Conservation (phyloP, 2,329 filamentous ascomycete genomes). For the Zopfia rhizophila region DNA sequence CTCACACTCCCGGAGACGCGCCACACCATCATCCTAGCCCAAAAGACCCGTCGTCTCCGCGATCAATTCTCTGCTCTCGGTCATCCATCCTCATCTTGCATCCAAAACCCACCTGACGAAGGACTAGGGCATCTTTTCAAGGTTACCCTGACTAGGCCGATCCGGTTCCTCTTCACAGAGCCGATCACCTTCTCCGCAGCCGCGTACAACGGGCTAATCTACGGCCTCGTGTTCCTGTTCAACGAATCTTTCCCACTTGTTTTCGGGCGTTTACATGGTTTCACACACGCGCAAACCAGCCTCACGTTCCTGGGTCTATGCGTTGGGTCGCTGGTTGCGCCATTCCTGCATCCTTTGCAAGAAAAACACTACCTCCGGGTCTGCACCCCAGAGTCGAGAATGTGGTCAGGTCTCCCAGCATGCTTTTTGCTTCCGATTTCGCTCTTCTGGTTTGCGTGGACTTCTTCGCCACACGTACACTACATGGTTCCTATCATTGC, state of each 20-base stretch:
- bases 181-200: slow-evolving; percentile 24
- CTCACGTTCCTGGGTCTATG: slow-evolving; percentile 33
- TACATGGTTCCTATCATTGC: slow-evolving; percentile 29
- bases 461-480: slow-evolving; percentile 15
- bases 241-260: slow-evolving; percentile 29
- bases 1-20: slow-evolving; percentile 40
- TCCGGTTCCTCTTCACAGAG: slow-evolving; percentile 28
- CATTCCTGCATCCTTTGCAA: slow-evolving; percentile 23
- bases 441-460: slow-evolving; percentile 40
- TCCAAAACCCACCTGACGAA: slow-evolving; percentile 15
- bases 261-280: slow-evolving; percentile 16
- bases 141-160: slow-evolving; percentile 25
- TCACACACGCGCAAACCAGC: slow-evolving; percentile 8
- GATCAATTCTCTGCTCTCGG: slow-evolving; percentile 40
- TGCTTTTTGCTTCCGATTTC: slow-evolving; percentile 30
- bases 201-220: slow-evolving; percentile 27
- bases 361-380: slow-evolving; percentile 30
- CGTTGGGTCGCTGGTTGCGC: slow-evolving; percentile 30
- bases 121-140: slow-evolving; percentile 21
- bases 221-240: slow-evolving; percentile 29
- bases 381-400: slow-evolving; percentile 40
- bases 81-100: slow-evolving; percentile 13
- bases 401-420: slow-evolving; percentile 25
- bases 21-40: slow-evolving; percentile 39
- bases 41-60: slow-evolving; percentile 77